Evolutionary conservation across 169 alveolate genomes (phyloP), one percentile per base, ranked within the genome.

Genomic region (Plasmodium relictum): DNA sequence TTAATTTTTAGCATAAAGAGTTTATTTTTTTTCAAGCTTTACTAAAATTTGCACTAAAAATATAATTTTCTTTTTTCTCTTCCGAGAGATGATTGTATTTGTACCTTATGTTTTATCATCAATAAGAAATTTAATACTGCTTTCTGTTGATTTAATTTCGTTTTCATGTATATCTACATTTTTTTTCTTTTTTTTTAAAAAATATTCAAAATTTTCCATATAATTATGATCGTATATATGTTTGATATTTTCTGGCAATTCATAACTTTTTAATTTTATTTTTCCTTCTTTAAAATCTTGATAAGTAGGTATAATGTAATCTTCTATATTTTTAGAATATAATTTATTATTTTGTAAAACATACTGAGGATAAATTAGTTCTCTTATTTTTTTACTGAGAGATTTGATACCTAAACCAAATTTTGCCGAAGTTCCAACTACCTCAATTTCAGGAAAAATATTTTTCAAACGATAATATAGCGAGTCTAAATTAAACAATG

Each of bases 351-450:
- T 83, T 31, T 66, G 80, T 62, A 83, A 14, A 26, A 83, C n/a
- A 71, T 68, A 6, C 42, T 83, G 85, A 8, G 91, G 91, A 62
- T 83, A 83, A n/a, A 83, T 66, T 16, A 83, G 62, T 16, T 83
- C 91, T 20, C 91, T 41, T 31, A 83, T 83, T 68, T 83, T 83
- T 61, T 54, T 83, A 62, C 91, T 83, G 8, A 83, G 48, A 8
- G 68, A 59, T 48, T 83, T 91, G 12, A 94, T 89, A 37, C 97
- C 97, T 74, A 95, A 83, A 37, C 96, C 94, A 83, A 93, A 95
- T 18, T 95, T 93, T 20, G 97, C 96, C 12, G 97, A 94, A 37
- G 95, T 93, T 20, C 96, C 97, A 16, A 94, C 83, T 14, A 94
- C 94, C 52, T 62, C 93, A 18, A 95, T 88, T 24, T 94, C 92